These are phyloP conservation scores for Aspergillus diversus DNA, from an alignment of 495 filamentous ascomycete species.

Conservation along the genomic window DNA sequence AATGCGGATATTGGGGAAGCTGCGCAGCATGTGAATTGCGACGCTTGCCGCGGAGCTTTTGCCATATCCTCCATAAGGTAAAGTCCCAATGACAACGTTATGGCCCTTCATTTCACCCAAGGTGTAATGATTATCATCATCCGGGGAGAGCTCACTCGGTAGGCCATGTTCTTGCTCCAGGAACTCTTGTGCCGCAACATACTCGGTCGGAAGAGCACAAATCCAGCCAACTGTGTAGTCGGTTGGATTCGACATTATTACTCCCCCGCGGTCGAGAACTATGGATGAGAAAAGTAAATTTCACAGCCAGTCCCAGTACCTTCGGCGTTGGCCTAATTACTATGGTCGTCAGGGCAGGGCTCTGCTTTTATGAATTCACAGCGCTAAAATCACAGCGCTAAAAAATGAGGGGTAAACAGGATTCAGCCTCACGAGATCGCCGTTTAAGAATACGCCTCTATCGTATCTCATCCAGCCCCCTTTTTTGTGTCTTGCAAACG, in stretches of 20 bases:
- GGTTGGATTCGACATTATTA: not conserved
- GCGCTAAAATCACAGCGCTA: too few relatives aligned
- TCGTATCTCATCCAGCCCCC: too few relatives aligned
- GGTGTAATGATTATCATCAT: conserved; percentile 2
- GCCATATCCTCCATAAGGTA: conserved; percentile 4
- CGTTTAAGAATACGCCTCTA: too few relatives aligned
- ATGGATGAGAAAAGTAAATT: too few relatives aligned
- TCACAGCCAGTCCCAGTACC: too few relatives aligned
- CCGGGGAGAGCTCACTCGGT: not conserved
- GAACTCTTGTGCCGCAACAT: not conserved
- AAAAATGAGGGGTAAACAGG: too few relatives aligned
- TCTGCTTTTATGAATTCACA: too few relatives aligned
- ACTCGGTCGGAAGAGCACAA: not conserved
- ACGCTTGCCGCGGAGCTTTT: conserved; percentile 2
- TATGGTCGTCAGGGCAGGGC: too few relatives aligned
- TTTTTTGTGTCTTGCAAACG: too few relatives aligned
- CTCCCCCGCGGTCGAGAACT: too few relatives aligned
- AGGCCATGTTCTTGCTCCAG: conserved; percentile 1
- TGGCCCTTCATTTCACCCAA: conserved; percentile 6
- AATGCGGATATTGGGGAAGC: conserved; percentile 1
- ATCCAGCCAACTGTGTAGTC: conserved; percentile 12
- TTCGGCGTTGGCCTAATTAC: too few relatives aligned
- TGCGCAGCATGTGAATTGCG: conserved; percentile 7
- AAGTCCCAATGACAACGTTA: conserved; percentile 10
- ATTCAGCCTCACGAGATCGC: too few relatives aligned